Percentiles rank a stretch among this genome's conserved stretches.
Evolutionary conservation across 2,329 filamentous ascomycete species (phyloP).

Genomic region (Paecilomyces dactylethromorphus): DNA sequence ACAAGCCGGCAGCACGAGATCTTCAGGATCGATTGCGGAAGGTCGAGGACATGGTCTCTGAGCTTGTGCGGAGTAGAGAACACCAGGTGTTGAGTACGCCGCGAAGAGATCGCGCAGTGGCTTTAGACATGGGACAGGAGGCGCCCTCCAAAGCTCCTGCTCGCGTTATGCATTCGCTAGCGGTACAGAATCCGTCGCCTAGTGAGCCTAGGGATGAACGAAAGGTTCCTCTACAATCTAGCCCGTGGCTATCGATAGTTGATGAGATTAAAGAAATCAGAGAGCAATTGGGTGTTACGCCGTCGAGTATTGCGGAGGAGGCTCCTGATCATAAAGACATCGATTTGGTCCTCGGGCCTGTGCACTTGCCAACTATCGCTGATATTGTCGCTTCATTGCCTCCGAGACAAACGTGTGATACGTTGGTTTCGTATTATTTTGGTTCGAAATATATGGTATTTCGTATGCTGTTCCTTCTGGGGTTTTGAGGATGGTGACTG

Average conservation of each 20-base stretch:
- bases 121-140: background rate
- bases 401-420: conserved; percentile 5
- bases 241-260: conserved; percentile 6
- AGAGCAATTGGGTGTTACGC: conserved; percentile 4
- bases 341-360: conserved; percentile 5
- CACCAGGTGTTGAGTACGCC: background rate
- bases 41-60: conserved; percentile 4
- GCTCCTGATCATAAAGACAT: conserved; percentile 1
- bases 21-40: background rate
- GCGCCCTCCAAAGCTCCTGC: background rate
- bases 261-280: conserved; percentile 8
- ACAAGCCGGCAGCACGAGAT: background rate
- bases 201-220: background rate
- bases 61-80: background rate
- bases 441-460: conserved; percentile 1
- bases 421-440: conserved; percentile 4
- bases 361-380: background rate
- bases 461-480: conserved; percentile 1
- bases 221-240: background rate
- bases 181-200: background rate
- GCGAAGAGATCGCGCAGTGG: background rate
- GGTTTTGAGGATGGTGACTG: background rate
- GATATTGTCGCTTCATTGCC: conserved; percentile 6
- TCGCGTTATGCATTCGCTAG: background rate
- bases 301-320: conserved; percentile 2